A percentile compares a stretch with the other conserved stretches of the same genome.
These are phyloP conservation scores for Quercus robur DNA, from an alignment of 306 rosid species.

Conservation along the genomic window DNA sequence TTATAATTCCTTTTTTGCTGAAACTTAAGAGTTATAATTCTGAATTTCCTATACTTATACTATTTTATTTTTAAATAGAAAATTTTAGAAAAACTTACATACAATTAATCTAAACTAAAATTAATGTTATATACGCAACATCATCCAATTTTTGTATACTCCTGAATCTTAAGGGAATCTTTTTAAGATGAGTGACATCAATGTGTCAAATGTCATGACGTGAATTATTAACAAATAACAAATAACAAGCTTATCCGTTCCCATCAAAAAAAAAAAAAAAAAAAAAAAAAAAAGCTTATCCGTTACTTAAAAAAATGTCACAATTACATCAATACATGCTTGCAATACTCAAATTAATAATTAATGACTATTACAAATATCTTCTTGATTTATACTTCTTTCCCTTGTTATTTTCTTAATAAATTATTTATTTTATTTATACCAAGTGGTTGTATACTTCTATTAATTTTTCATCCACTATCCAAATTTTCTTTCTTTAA, in stretches of 20 bases:
- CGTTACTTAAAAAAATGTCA: background rate
- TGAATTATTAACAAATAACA: background rate
- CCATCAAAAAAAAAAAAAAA: too few species aligned
- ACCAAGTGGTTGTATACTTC: too few species aligned
- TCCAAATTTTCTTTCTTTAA: too few species aligned
- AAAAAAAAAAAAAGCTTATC: too few species aligned
- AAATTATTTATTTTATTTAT: background rate
- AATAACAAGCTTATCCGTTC: background rate
- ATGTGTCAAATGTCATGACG: background rate
- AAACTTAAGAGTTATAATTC: too few species aligned
- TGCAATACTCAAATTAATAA: too few species aligned
- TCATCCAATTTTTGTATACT: background rate
- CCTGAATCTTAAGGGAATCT: background rate
- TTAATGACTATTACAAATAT: background rate
- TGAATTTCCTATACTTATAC: background rate
- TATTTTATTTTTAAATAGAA: background rate
- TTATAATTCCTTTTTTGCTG: too few species aligned
- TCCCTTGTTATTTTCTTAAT: background rate
- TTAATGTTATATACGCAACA: background rate
- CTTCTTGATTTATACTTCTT: background rate
- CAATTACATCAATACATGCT: background rate
- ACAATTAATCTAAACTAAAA: background rate
- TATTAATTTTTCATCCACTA: too few species aligned
- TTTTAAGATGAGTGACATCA: background rate
- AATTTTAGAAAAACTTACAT: background rate